Evolutionary conservation across 1,139 yeast genomes (phyloP).

Genomic region (Lodderomyces elongisporus): DNA sequence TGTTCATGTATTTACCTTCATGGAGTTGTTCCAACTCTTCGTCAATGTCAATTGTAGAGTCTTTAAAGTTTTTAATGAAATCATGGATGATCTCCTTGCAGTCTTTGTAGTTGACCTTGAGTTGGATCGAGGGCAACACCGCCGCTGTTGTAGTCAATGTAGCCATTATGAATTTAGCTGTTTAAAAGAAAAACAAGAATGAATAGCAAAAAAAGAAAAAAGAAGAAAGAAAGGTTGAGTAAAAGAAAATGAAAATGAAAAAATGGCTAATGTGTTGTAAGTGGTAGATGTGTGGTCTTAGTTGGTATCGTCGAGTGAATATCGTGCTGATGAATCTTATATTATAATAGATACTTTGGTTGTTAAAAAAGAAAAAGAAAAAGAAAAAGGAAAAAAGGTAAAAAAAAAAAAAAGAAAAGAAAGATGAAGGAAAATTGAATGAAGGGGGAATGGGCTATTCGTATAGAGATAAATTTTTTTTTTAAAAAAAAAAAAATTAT

Average conservation of each 20-base stretch:
- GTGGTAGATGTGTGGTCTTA: too few species aligned
- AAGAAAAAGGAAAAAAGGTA: not conserved
- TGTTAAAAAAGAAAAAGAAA: not conserved
- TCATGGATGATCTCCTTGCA: conserved; percentile 49
- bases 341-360: too few species aligned
- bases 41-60: conserved; percentile 19
- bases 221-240: too few species aligned
- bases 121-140: conserved; percentile 51
- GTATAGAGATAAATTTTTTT: too few species aligned
- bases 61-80: conserved; percentile 58
- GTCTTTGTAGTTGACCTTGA: conserved; percentile 59
- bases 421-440: too few species aligned
- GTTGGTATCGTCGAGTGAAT: too few species aligned
- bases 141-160: conserved; percentile 20
- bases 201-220: too few species aligned
- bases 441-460: too few species aligned
- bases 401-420: too few species aligned
- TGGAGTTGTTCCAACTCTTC: conserved; percentile 4
- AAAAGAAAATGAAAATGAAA: not conserved
- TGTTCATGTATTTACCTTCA: conserved; percentile 56
- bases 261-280: too few species aligned
- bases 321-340: too few species aligned
- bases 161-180: conserved; percentile 3
- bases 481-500: too few species aligned
- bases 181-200: not conserved